These are phyloP conservation scores for Colletotrichum sp. DNA, from an alignment of 2,329 filamentous ascomycete genomes.

Conservation along the genomic window DNA sequence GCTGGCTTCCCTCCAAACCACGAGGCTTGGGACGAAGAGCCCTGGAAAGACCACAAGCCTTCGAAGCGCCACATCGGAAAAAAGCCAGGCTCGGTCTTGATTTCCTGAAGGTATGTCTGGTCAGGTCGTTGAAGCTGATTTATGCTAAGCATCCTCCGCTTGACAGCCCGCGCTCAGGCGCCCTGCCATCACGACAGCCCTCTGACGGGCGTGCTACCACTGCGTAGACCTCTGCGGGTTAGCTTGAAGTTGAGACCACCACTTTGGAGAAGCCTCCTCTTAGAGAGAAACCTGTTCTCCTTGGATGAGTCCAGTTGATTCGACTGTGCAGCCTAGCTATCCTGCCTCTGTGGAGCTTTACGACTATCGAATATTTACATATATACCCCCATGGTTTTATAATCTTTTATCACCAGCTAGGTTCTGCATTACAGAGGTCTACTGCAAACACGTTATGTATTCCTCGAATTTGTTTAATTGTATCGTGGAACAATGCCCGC, in stretches of 20 bases:
- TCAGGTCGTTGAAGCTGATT: background rate
- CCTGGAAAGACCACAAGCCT: background rate
- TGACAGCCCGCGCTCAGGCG: rapidly evolving
- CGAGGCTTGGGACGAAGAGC: background rate
- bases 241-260: rapidly evolving
- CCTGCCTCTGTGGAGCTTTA: too few relatives aligned
- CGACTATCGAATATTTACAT: too few relatives aligned
- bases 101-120: background rate
- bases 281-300: background rate
- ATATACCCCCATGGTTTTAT: too few relatives aligned
- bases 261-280: background rate
- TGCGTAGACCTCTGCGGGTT: rapidly evolving
- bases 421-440: too few relatives aligned
- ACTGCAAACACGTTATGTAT: rapidly evolving
- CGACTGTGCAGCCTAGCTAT: too few relatives aligned
- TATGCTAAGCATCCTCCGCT: rapidly evolving
- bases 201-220: background rate
- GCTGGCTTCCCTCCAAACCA: background rate
- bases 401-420: too few relatives aligned
- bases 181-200: background rate
- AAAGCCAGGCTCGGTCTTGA: background rate
- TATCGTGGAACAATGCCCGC: rapidly evolving
- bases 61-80: background rate
- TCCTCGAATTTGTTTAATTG: rapidly evolving
- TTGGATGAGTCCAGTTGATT: too few relatives aligned